Conservation (phyloP, 2,329 filamentous ascomycete genomes). For the Zymoseptoria brevis region DNA sequence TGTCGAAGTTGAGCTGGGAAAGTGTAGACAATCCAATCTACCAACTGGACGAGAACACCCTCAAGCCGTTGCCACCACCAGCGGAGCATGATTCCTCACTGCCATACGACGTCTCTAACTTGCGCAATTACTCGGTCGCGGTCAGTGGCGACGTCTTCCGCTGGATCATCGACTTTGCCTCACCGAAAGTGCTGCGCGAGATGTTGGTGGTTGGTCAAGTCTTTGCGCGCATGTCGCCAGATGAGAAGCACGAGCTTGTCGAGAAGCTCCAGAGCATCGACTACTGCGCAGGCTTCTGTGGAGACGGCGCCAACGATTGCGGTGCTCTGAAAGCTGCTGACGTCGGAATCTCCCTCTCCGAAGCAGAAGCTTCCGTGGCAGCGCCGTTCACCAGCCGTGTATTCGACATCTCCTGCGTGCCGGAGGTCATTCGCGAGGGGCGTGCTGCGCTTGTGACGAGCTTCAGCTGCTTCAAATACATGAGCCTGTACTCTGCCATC, state of each 20-base stretch:
- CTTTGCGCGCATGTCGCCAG: constrained; percentile 96
- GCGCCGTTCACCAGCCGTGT: constrained; percentile 92
- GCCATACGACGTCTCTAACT: constrained; percentile 73
- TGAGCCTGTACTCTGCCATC: constrained; percentile 98
- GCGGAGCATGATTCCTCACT: constrained; percentile 70
- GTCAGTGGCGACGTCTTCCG: constrained; percentile 91
- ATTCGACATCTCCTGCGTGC: constrained; percentile 94
- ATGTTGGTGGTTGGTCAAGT: constrained; percentile 90
- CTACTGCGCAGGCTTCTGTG: constrained; percentile 93
- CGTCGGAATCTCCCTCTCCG: constrained; percentile 92
- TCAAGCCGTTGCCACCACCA: constrained; percentile 68
- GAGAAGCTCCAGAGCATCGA: constrained; percentile 95
- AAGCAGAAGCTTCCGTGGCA: constrained; percentile 96
- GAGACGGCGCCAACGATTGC: constrained; percentile 95
- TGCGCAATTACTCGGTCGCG: constrained; percentile 80
- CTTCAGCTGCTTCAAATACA: constrained; percentile 99
- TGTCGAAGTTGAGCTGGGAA: constrained; percentile 75
- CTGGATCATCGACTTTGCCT: constrained; percentile 89
- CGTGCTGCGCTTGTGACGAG: constrained; percentile 93
- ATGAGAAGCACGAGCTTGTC: constrained; percentile 95
- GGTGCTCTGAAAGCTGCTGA: constrained; percentile 94
- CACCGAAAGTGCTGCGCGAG: constrained; percentile 68
- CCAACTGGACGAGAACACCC: constrained; percentile 67
- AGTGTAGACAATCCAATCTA: constrained; percentile 82
- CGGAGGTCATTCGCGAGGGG: constrained; percentile 86